A percentile compares a stretch with the other conserved stretches of the same genome.
Conservation (phyloP, 2,329 filamentous ascomycete species). For the Eutypella sp. region DNA sequence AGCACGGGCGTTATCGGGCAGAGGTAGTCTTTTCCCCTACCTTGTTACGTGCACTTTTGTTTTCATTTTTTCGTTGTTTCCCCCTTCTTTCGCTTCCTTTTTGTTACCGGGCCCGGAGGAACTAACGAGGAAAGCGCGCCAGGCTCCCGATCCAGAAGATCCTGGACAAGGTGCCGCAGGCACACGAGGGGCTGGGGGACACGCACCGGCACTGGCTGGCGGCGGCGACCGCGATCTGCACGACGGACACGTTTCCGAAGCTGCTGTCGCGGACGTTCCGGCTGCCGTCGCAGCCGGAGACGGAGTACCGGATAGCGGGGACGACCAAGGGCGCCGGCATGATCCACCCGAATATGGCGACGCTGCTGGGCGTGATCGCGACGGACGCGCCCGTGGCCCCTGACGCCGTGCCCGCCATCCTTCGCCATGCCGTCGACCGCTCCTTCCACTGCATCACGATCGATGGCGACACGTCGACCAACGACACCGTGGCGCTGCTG, state of each 20-base stretch:
- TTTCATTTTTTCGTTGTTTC: background rate
- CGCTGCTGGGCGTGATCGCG: slow-evolving; percentile 82
- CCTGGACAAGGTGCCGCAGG: slow-evolving; percentile 71
- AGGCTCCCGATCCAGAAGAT: slow-evolving; percentile 91
- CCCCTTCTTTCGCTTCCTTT: background rate
- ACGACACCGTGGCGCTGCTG: slow-evolving; percentile 91
- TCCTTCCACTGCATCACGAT: slow-evolving; percentile 98
- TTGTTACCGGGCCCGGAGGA: too few relatives aligned
- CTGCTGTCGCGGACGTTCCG: slow-evolving; percentile 79
- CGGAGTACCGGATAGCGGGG: slow-evolving; percentile 80
- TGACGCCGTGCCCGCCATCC: slow-evolving; percentile 60
- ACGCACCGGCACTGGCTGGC: slow-evolving; percentile 83
- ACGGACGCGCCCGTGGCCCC: slow-evolving; percentile 82
- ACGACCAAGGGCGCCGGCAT: slow-evolving; percentile 98
- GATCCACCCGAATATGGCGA: slow-evolving; percentile 99
- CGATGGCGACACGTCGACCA: slow-evolving; percentile 95
- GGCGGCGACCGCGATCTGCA: slow-evolving; percentile 89
- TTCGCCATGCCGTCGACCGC: slow-evolving; percentile 69
- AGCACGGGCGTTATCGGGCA: slow-evolving; percentile 98
- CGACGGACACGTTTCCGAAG: slow-evolving; percentile 97
- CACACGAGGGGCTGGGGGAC: slow-evolving; percentile 64
- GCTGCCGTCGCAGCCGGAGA: slow-evolving; percentile 71
- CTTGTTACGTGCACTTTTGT: background rate
- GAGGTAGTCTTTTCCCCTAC: slow-evolving; percentile 46
- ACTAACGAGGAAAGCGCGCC: too few relatives aligned